Evolutionary conservation across 1,139 yeast genomes (phyloP).

Genomic region (Protomyces pachydermus): DNA sequence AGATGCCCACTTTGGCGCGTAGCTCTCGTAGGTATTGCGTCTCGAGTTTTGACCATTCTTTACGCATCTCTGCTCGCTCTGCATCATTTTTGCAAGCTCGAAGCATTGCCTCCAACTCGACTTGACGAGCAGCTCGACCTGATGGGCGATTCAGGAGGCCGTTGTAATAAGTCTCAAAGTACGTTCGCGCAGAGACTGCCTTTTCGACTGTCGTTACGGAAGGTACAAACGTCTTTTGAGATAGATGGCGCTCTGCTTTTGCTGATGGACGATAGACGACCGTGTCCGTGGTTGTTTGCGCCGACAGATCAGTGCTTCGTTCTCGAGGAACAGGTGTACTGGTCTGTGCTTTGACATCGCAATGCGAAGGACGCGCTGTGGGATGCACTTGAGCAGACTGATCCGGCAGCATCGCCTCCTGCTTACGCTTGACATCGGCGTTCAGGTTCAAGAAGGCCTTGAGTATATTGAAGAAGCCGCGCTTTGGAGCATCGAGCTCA

Average conservation of each 20-base stretch:
- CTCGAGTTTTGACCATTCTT: slow-evolving; percentile 11
- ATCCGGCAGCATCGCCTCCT: not conserved
- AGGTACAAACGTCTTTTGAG: slow-evolving; percentile 6
- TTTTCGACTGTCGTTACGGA: slow-evolving; percentile 24
- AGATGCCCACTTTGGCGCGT: slow-evolving; percentile 13
- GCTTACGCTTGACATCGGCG: not conserved
- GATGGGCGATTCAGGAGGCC: slow-evolving; percentile 23
- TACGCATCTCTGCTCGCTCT: slow-evolving; percentile 10
- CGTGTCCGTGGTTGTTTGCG: not conserved
- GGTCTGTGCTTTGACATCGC: not conserved
- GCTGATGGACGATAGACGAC: not conserved
- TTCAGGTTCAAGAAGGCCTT: not conserved
- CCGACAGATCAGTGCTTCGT: not conserved
- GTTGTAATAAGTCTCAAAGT: slow-evolving; percentile 25
- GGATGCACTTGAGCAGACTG: no score
- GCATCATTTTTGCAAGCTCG: not conserved
- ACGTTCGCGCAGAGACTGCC: slow-evolving; percentile 22
- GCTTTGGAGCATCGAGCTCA: not conserved
- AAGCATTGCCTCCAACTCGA: slow-evolving; percentile 17
- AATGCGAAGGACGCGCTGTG: not conserved
- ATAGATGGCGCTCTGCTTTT: not conserved
- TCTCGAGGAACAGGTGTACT: not conserved
- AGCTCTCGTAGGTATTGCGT: slow-evolving; percentile 21
- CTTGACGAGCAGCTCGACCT: slow-evolving; percentile 10
- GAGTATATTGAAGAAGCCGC: not conserved